Conservation (phyloP, 805 yeast genomes). For the Tanozyma kutaoensis region DNA sequence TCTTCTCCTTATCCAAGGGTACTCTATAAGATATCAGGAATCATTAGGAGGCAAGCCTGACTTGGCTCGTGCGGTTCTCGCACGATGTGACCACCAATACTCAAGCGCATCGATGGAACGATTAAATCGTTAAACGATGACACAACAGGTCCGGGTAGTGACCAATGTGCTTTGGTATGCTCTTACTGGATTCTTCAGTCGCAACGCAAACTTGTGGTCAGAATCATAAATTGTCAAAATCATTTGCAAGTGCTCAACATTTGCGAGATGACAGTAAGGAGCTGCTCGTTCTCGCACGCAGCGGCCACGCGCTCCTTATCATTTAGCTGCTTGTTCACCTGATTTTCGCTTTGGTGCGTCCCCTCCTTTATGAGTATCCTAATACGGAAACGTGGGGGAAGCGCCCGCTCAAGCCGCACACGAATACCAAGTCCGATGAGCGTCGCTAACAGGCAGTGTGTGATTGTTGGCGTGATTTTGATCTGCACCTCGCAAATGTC, state of each 20-base stretch:
- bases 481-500: constrained; percentile 67
- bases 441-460: constrained; percentile 95
- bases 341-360: constrained; percentile 89
- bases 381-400: constrained; percentile 76
- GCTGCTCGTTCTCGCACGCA: constrained; percentile 94
- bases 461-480: constrained; percentile 90
- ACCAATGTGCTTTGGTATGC: too few species aligned
- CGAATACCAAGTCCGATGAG: constrained; percentile 90
- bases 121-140: too few species aligned
- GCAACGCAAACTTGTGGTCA: too few species aligned
- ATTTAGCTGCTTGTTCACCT: constrained; percentile 91
- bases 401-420: constrained; percentile 78
- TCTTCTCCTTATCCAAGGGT: too few species aligned
- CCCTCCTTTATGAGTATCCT: constrained; percentile 77
- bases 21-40: too few species aligned
- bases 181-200: too few species aligned
- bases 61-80: too few species aligned
- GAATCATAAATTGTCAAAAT: too few species aligned
- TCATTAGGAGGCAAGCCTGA: too few species aligned
- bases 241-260: constrained; percentile 75
- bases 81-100: too few species aligned
- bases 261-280: constrained; percentile 76
- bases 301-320: constrained; percentile 98
- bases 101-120: too few species aligned
- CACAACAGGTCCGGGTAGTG: too few species aligned